Percentiles rank a stretch among this genome's conserved stretches.
phyloP scores from a whole-genome alignment of 345 rosid species.

The Limnanthes douglasii region DNA sequence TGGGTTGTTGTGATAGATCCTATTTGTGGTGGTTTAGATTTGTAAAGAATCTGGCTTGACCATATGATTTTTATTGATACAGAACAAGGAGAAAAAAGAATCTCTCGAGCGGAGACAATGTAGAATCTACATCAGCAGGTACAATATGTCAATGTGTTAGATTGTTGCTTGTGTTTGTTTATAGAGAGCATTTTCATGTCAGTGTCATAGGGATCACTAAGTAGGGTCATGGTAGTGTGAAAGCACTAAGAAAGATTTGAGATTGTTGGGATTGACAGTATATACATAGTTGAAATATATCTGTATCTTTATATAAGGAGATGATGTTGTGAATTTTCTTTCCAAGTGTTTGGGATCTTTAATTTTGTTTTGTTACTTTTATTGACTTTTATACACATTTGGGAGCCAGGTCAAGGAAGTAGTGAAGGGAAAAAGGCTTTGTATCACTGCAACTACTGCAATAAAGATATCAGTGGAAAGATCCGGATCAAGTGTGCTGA shows the following conservation, averaged over 20 bases:
- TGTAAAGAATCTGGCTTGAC: no score
- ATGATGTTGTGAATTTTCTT: background rate
- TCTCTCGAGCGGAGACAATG: slow-evolving; percentile 59
- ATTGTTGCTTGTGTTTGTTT: no score
- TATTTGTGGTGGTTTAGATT: no score
- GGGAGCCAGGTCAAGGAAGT: slow-evolving; percentile 50
- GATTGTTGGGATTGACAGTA: no score
- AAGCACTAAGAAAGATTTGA: no score
- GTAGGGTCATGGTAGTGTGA: no score
- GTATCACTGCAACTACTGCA: slow-evolving; percentile 97
- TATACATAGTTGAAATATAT: no score
- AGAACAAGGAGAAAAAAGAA: slow-evolving; percentile 91
- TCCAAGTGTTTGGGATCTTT: background rate
- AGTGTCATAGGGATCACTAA: no score
- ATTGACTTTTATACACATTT: background rate
- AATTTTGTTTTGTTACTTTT: background rate
- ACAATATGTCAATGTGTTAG: no score
- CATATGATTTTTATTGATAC: slow-evolving; percentile 14
- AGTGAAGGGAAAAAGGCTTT: slow-evolving; percentile 69
- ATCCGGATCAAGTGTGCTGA: slow-evolving; percentile 83
- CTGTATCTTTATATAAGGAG: no score
- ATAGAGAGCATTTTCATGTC: no score
- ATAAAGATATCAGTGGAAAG: slow-evolving; percentile 86
- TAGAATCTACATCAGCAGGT: slow-evolving; percentile 65
- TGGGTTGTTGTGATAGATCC: no score